phyloP scores from a whole-genome alignment of 257 asterid species.

The Petunia axillaris region DNA sequence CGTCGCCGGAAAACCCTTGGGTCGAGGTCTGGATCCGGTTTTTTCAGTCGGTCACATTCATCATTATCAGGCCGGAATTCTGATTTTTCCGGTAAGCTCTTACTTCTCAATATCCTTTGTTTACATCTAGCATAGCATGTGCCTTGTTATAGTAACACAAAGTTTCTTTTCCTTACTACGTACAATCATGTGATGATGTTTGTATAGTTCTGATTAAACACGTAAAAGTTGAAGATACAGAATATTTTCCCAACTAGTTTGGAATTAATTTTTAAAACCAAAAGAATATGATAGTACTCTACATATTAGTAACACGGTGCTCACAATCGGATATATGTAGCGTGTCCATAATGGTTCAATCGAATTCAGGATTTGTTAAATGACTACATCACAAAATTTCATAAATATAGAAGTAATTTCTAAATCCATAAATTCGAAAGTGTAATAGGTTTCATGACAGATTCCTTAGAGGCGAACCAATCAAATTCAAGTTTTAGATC shows the following conservation, averaged over 20 bases:
- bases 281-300: too few relatives aligned
- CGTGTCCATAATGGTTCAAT: too few relatives aligned
- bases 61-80: constrained; percentile 46
- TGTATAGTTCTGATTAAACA: not conserved
- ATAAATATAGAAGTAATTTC: too few relatives aligned
- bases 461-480: too few relatives aligned
- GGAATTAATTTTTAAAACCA: not conserved
- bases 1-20: constrained; percentile 50
- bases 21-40: constrained; percentile 32
- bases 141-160: not conserved
- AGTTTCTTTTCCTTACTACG: not conserved
- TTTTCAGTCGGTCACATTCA: constrained; percentile 43
- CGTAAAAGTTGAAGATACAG: not conserved
- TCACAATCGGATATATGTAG: too few relatives aligned
- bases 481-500: too few relatives aligned
- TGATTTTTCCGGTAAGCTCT: constrained; percentile 67
- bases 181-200: constrained; percentile 10
- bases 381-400: too few relatives aligned
- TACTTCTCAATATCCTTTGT: not conserved
- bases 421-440: too few relatives aligned
- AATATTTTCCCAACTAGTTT: not conserved
- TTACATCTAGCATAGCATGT: not conserved
- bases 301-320: too few relatives aligned
- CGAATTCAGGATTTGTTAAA: too few relatives aligned
- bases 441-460: too few relatives aligned